A percentile compares a stretch with the other conserved stretches of the same genome.
Conservation (phyloP, 768 basidiomycete species). For the Pisolithus marmoratus region DNA sequence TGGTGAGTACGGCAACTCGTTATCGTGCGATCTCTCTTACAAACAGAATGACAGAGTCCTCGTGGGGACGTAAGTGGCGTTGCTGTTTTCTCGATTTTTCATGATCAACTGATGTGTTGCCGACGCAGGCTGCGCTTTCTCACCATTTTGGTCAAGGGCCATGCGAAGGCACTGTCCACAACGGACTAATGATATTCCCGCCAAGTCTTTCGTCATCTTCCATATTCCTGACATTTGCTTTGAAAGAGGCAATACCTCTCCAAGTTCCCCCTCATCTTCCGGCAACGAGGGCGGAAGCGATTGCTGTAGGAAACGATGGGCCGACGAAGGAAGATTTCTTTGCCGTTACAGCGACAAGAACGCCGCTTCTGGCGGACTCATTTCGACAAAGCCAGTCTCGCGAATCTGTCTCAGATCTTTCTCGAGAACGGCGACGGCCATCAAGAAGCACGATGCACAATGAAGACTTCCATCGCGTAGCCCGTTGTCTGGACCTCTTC, state of each 20-base stretch:
- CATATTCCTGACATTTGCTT: conserved; percentile 47
- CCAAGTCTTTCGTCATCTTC: conserved; percentile 40
- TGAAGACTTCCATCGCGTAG: conserved; percentile 35
- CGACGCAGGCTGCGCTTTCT: conserved; percentile 4
- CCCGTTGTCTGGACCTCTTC: conserved; percentile 10
- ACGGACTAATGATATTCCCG: conserved; percentile 17
- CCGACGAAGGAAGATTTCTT: conserved; percentile 52
- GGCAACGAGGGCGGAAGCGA: conserved; percentile 40
- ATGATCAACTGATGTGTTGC: conserved; percentile 17
- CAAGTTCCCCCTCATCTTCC: conserved; percentile 48
- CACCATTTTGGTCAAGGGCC: conserved; percentile 3
- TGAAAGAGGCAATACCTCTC: conserved; percentile 42
- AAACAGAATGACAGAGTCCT: conserved; percentile 20
- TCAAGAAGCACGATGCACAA: conserved; percentile 29
- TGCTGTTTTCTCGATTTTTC: conserved; percentile 8
- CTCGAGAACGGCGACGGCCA: conserved; percentile 27
- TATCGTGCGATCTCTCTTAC: conserved; percentile 4
- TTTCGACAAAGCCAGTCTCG: conserved; percentile 20
- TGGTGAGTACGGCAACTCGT: conserved; percentile 15
- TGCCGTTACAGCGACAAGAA: conserved; percentile 35
- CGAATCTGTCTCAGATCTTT: conserved; percentile 28
- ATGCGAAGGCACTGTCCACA: conserved; percentile 14
- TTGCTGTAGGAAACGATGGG: conserved; percentile 39
- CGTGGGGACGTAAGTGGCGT: conserved; percentile 23
- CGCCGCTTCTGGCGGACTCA: conserved; percentile 46